Evolutionary conservation across 2,329 filamentous ascomycete species (phyloP).

Genomic region (Aspergillus ochraceoroseus): DNA sequence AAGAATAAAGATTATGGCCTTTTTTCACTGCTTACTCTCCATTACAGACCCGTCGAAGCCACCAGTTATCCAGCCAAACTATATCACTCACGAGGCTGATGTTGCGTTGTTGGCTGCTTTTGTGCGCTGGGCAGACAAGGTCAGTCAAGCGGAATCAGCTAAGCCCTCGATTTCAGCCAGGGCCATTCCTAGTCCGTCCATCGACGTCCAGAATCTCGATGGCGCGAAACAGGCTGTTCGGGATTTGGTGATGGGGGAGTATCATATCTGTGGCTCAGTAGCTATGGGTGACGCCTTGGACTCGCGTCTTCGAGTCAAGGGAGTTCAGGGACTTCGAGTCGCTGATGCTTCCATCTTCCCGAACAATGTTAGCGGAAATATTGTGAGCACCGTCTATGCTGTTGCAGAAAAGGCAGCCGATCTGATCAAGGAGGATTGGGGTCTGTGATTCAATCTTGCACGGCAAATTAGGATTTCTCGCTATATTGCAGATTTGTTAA

Average conservation of each 20-base stretch:
- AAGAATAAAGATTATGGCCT: too few relatives aligned
- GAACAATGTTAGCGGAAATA: slow-evolving; percentile 31
- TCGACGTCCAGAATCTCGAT: slow-evolving; percentile 17
- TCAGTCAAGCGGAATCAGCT: slow-evolving; percentile 4
- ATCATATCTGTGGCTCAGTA: slow-evolving; percentile 26
- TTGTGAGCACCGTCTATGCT: slow-evolving; percentile 30
- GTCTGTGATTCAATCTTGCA: neutral
- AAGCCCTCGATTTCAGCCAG: slow-evolving; percentile 11
- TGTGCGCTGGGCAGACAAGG: slow-evolving; percentile 19
- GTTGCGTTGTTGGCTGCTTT: slow-evolving; percentile 18
- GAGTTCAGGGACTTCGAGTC: slow-evolving; percentile 26
- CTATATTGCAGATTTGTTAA: too few relatives aligned
- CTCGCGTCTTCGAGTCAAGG: slow-evolving; percentile 27
- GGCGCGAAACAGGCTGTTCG: slow-evolving; percentile 16
- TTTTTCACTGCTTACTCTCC: too few relatives aligned
- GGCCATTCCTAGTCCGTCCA: slow-evolving; percentile 9
- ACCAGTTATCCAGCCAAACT: slow-evolving; percentile 20
- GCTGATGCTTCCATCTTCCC: slow-evolving; percentile 30
- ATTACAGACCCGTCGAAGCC: slow-evolving; percentile 16
- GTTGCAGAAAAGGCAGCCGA: slow-evolving; percentile 35
- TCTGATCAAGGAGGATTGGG: slow-evolving; percentile 30
- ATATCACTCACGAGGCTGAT: slow-evolving; percentile 18
- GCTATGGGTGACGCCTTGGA: slow-evolving; percentile 33
- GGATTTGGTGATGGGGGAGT: slow-evolving; percentile 3
- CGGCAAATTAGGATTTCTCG: too few relatives aligned